Base-by-base conservation (phyloP, 495 filamentous ascomycete genomes). In the Aspergillus haitiensis region DNA sequence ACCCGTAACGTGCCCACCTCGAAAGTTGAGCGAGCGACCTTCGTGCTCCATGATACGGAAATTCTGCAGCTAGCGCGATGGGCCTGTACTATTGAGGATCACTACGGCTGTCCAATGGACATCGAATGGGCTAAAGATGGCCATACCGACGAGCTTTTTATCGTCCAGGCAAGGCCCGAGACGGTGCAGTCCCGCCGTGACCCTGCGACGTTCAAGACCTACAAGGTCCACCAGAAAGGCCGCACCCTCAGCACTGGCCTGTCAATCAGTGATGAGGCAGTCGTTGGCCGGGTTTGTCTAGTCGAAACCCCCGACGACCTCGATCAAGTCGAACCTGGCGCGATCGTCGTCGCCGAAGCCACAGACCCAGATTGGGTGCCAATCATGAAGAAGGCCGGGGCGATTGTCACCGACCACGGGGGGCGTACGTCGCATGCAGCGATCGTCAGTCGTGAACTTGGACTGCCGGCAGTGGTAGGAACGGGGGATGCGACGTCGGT, bases 91-190 rank as follows among this genome's bases (percentile, higher is more conserved):
- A 66, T 75, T 51, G 72, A 75, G 39, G 58, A 63, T 46, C 70
- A 73, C 66, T 75, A 75, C 34, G 63, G 65, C 5, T 70, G 67
- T 49, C 63, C 71, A 5, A 73, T 75, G 72, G 72, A 75, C 37
- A 72, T 75, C 51, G 72, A 75, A 56, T 75, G 72, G 72, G 72
- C 72, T 54, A 70, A 70, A 55, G 72, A 75, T 40, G 72, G 72
- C 18, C 42, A 65, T 16, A 70, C 72, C 9, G 56, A 49, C 10
- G 61, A 73, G 56, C 56, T 75, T 34, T 75, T 72, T 40, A 67
- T 75, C 49, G 72, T 75, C 12, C 72, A 75, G 50, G 71, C 72
- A 31, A 67, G 72, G 12, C 69, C 72, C 2, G 72, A 75, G 39
- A 75, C 72, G 0, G 72, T 75, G 5, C 72, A 75, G 44, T 75